Evolutionary conservation across 1,284 basidiomycete species (phyloP).

Genomic region (Pseudozyma sp.): DNA sequence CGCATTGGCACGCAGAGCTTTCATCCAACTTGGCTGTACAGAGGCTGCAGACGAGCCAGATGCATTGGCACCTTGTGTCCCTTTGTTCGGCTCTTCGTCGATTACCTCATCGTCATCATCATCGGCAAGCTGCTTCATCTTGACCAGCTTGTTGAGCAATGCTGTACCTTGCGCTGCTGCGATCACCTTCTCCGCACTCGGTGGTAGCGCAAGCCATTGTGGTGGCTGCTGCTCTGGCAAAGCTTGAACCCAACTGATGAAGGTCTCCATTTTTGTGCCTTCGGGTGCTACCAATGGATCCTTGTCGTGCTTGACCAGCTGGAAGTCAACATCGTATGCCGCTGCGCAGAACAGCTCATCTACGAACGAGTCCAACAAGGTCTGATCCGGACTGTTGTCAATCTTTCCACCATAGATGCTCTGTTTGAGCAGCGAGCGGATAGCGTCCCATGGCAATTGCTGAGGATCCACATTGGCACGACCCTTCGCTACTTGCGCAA

Average conservation of each 20-base stretch:
- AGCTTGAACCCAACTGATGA: conserved; percentile 60
- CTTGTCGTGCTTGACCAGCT: conserved; percentile 56
- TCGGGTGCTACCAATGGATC: conserved; percentile 61
- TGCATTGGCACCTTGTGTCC: conserved; percentile 1
- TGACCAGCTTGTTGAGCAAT: conserved; percentile 60
- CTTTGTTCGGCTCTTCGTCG: background rate
- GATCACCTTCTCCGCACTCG: conserved; percentile 65
- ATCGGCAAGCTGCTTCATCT: conserved; percentile 63
- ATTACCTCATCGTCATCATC: conserved; percentile 56
- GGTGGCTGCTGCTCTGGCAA: conserved; percentile 67
- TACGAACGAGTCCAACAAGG: conserved; percentile 65
- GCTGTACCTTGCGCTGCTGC: conserved; percentile 59
- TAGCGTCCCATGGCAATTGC: conserved; percentile 64
- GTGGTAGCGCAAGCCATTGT: conserved; percentile 65
- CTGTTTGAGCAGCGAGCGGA: conserved; percentile 64
- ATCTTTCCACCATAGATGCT: conserved; percentile 67
- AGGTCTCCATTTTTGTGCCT: conserved; percentile 65
- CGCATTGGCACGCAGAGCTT: conserved; percentile 54
- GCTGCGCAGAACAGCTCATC: conserved; percentile 63
- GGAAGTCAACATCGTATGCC: conserved; percentile 62
- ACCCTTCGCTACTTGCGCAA: conserved; percentile 57
- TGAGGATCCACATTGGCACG: conserved; percentile 62
- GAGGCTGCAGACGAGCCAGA: conserved; percentile 15
- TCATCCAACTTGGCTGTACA: conserved; percentile 64
- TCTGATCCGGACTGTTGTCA: conserved; percentile 64